Evolutionary conservation across 495 filamentous ascomycete genomes (phyloP).

Genomic region (Annulohypoxylon moriforme): DNA sequence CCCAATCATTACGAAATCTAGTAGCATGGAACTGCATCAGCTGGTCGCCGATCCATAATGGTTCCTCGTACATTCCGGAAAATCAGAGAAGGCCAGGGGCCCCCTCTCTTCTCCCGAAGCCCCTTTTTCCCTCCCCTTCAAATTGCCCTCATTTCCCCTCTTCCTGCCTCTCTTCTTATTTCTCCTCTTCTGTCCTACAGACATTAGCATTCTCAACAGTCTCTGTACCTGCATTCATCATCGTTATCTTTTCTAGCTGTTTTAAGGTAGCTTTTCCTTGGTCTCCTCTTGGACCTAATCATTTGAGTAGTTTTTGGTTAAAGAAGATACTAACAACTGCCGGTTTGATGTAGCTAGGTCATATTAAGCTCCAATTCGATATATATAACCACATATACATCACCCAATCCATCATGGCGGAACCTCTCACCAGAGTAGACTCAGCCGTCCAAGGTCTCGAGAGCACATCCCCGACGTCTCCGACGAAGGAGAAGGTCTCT

Average conservation of each 20-base stretch:
- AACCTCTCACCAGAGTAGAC: conserved; percentile 84
- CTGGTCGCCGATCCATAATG: conserved; percentile 43
- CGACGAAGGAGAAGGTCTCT: conserved; percentile 67
- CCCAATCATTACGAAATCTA: conserved; percentile 43
- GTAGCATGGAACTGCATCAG: conserved; percentile 34
- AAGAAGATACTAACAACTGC: conserved; percentile 2
- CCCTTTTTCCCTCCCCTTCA: conserved; percentile 43
- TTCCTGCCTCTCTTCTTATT: conserved; percentile 27
- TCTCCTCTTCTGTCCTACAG: conserved; percentile 45
- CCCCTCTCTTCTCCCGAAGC: conserved; percentile 39
- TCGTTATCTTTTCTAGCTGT: conserved; percentile 39
- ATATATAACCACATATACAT: conserved; percentile 21
- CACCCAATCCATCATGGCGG: conserved; percentile 28
- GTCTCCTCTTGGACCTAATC: background rate
- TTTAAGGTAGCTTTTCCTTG: conserved; percentile 28
- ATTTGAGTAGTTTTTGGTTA: background rate
- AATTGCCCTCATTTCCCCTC: conserved; percentile 42
- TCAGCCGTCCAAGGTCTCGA: conserved; percentile 82
- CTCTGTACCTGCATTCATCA: conserved; percentile 36
- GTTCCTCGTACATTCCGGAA: conserved; percentile 21
- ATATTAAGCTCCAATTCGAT: conserved; percentile 16
- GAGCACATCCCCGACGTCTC: conserved; percentile 65
- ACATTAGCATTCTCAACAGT: conserved; percentile 40
- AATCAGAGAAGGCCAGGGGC: conserved; percentile 21
- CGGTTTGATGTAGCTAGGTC: conserved; percentile 24